Evolutionary conservation across 202 grass and related monocot species (phyloP), one percentile per base, ranked within the genome.

Genomic region (Miscanthus sacchariflorus): DNA sequence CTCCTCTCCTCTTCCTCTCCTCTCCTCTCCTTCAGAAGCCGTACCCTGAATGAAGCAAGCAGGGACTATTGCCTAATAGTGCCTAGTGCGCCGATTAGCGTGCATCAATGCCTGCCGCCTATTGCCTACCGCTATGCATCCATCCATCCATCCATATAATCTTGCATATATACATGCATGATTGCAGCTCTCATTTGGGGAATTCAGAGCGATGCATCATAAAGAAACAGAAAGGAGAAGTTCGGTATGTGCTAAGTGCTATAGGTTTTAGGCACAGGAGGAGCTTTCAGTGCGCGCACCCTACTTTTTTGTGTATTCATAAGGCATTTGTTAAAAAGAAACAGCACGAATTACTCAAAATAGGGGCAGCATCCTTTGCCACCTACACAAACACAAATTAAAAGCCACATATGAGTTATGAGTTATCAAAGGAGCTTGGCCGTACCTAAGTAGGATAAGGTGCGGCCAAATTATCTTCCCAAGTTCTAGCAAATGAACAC

Each of bases 121-220:
- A 77, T 27, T 81, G 64, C 70, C 90, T 85, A 91, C 68, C 58
- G 46, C 70, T 12, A 52, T 88, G 75, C 23, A 33, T 71, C 30
- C 52, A 28, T 66, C 4, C 11, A 66, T 28, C 10, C n/a, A 65
- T 63, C 19, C 15, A 54, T 54, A 61, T 11, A 46, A 74, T 76
- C 74, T 74, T 74, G 81, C 76, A 81, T 81, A 44, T 2, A 19
- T 19, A 56, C 15, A 52, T 52, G 15, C 15, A 19, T 30, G 1
- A 38, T 72, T 48, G 38, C 73, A 48, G 25, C 27, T 40, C 61
- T 25, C 48, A 46, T 38, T 64, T 2, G 14, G 17, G 58, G 38
- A 78, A 52, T n/a, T 45, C 48, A 27, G 14, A 72, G 19, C 56
- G 21, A 44, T 59, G 19, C 12, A 15, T 15, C 65, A 48, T 23